Evolutionary conservation across 345 rosid genomes (phyloP), one percentile per base, ranked within the genome.

Genomic region (Carallia brachiata): DNA sequence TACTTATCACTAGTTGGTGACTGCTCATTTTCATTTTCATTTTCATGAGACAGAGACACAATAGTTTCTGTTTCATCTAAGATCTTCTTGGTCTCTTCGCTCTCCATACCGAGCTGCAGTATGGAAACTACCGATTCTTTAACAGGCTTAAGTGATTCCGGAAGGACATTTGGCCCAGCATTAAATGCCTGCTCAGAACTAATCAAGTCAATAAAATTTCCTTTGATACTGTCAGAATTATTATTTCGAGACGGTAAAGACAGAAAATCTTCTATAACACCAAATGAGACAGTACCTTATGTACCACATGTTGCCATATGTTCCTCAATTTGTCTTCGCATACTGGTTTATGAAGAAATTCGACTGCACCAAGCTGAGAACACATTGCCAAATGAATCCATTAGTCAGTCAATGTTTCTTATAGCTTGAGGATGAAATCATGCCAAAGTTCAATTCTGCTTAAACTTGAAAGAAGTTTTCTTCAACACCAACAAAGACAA

Each of bases 231-330:
- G 17, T 50, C 8, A 34, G 5, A 61, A 65, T 64, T 32, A 15
- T 57, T 31, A 27, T 28, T 37, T 18, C 66, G 47, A 48, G 40
- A 32, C 54, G 30, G 40, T 47, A 31, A 19, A 78, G 19, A 44
- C 36, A 34, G 40, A 50, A 70, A 56, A 16, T 50, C 50, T 44
- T 12, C 50, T 44, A 12, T 2, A 44, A 44, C 16, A 44, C 50
- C 50, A 44, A 44, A 44, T 10, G 50, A 44, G 50, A 44, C 8
- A 66, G 28, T 16, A 92, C 99, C 96, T 92, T 92, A 71, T 92
- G 97, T 75, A 90, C 92, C 72, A 95, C 97, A 30, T 95, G 99
- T 78, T 95, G 99, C 99, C 99, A 95, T 71, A 95, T 82, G 66
- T 95, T 90, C 81, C 85, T 82, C 69, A 95, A 78, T 76, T 92